Conservation (phyloP, 805 yeast genomes). For the Komagataella ulmi region DNA sequence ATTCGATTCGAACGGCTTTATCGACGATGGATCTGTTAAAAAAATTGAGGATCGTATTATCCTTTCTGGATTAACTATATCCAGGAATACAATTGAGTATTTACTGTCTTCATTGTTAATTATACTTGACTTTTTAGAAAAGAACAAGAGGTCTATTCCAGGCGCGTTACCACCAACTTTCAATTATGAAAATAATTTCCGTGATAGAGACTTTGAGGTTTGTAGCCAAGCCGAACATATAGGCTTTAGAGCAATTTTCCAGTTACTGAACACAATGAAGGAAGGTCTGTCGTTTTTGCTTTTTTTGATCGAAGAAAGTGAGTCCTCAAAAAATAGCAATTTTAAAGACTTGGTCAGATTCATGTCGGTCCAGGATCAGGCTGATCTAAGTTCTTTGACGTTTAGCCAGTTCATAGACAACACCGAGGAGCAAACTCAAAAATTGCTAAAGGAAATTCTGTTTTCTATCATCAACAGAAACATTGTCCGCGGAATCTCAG, state of each 20-base stretch:
- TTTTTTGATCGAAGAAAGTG: constrained; percentile 66
- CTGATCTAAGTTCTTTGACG: constrained; percentile 48
- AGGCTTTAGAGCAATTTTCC: constrained; percentile 67
- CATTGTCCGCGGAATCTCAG: constrained; percentile 84
- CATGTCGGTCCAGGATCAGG: constrained; percentile 55
- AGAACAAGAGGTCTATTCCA: constrained; percentile 47
- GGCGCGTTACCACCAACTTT: constrained; percentile 47
- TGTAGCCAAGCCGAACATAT: constrained; percentile 84
- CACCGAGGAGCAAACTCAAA: constrained; percentile 35
- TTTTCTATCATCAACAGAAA: constrained; percentile 83
- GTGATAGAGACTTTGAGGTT: constrained; percentile 31
- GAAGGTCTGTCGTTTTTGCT: constrained; percentile 85
- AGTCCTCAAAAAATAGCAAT: constrained; percentile 13
- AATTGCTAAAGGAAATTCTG: constrained; percentile 71
- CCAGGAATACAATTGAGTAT: constrained; percentile 44
- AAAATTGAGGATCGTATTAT: constrained; percentile 24
- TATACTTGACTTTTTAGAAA: constrained; percentile 54
- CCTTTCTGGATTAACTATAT: constrained; percentile 30
- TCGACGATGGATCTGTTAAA: constrained; percentile 24
- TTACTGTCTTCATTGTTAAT: constrained; percentile 60
- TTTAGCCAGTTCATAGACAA: constrained; percentile 75
- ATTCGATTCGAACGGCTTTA: constrained; percentile 21
- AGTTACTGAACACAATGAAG: constrained; percentile 63
- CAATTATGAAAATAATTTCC: constrained; percentile 29
- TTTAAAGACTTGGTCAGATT: constrained; percentile 60